A percentile compares a stretch with the other conserved stretches of the same genome.
These are phyloP conservation scores for Globisporangium cystogenes DNA, from an alignment of 352 stramenopile species.

Conservation along the genomic window DNA sequence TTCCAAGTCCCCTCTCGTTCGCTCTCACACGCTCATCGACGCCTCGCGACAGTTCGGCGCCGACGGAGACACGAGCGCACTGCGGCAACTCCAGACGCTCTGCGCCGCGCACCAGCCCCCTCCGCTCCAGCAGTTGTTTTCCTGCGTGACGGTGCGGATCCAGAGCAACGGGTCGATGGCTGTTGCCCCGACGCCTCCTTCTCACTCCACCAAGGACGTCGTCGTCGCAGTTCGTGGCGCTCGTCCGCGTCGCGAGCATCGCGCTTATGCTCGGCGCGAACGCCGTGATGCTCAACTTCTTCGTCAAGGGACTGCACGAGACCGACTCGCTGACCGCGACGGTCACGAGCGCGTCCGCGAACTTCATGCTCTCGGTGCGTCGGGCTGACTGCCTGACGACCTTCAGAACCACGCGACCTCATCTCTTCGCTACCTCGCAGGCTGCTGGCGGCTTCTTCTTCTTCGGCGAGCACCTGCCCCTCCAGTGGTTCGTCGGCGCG, in stretches of 20 bases:
- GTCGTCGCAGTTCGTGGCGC: slow-evolving; percentile 17
- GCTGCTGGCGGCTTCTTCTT: slow-evolving; percentile 46
- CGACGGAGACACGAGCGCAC: slow-evolving; percentile 21
- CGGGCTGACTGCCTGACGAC: no score
- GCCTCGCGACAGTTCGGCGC: slow-evolving; percentile 9
- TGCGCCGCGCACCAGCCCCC: slow-evolving; percentile 7
- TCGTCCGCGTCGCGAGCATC: slow-evolving; percentile 48
- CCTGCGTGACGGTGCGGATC: slow-evolving; percentile 7
- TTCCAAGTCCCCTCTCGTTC: no score
- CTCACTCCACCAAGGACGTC: not conserved
- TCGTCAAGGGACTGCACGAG: slow-evolving; percentile 77
- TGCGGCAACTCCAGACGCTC: slow-evolving; percentile 12
- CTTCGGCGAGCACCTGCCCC: slow-evolving; percentile 63
- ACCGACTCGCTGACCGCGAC: slow-evolving; percentile 84
- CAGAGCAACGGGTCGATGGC: no score
- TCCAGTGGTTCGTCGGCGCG: slow-evolving; percentile 75
- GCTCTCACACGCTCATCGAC: not conserved
- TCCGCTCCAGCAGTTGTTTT: slow-evolving; percentile 2
- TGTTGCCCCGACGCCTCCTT: not conserved
- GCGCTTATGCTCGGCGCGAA: slow-evolving; percentile 69
- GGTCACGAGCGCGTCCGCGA: slow-evolving; percentile 71
- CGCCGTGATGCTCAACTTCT: slow-evolving; percentile 74
- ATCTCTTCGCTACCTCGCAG: slow-evolving; percentile 8
- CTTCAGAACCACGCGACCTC: not conserved
- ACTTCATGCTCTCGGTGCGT: slow-evolving; percentile 75